phyloP scores from a whole-genome alignment of 2,329 filamentous ascomycete species.

The Scleromitrula shiraiana region DNA sequence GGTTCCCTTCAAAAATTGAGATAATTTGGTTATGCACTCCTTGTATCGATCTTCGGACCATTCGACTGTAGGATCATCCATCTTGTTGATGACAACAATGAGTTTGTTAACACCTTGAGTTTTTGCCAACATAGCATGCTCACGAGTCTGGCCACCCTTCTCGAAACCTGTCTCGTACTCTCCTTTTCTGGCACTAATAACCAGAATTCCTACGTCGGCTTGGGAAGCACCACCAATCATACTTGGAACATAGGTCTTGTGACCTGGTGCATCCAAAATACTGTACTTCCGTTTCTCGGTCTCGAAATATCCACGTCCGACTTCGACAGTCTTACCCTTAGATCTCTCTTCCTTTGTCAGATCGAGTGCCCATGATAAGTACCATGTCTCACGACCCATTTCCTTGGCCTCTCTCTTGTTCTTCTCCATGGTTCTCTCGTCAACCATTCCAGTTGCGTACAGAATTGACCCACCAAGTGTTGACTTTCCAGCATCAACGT shows the following conservation, averaged over 20 bases:
- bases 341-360: slow-evolving; percentile 91
- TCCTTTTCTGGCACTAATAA: slow-evolving; percentile 93
- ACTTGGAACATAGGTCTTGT: slow-evolving; percentile 96
- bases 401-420: slow-evolving; percentile 97
- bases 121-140: slow-evolving; percentile 96
- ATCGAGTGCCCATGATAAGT: slow-evolving; percentile 96
- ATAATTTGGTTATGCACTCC: slow-evolving; percentile 85
- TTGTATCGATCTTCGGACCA: slow-evolving; percentile 92
- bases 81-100: slow-evolving; percentile 94
- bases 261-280: slow-evolving; percentile 91
- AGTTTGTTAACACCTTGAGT: slow-evolving; percentile 98
- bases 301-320: slow-evolving; percentile 92
- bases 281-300: slow-evolving; percentile 94
- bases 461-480: slow-evolving; percentile 91
- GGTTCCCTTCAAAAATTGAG: slow-evolving; percentile 80
- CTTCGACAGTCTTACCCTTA: slow-evolving; percentile 97
- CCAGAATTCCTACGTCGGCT: slow-evolving; percentile 87
- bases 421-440: slow-evolving; percentile 96
- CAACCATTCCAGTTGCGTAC: slow-evolving; percentile 96
- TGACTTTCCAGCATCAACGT: slow-evolving; percentile 97
- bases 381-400: slow-evolving; percentile 94
- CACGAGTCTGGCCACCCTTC: slow-evolving; percentile 89
- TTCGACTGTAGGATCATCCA: slow-evolving; percentile 94
- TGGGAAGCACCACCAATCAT: slow-evolving; percentile 97
- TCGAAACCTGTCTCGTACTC: slow-evolving; percentile 99